Base-by-base conservation (phyloP, 805 yeast species). In the Candida maesae region DNA sequence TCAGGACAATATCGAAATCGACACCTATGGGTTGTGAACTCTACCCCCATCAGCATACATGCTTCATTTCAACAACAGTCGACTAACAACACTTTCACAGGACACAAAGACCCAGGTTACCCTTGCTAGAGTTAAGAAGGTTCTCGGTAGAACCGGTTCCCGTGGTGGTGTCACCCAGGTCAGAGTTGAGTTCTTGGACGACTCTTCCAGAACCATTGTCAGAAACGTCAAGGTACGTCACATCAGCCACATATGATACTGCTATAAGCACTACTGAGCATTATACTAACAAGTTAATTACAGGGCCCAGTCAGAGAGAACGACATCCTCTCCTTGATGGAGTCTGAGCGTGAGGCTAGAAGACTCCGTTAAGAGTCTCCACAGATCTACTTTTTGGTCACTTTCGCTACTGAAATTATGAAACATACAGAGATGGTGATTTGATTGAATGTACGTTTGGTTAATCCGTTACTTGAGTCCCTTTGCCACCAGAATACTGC, bases 81-180 rank as follows among this genome's bases (percentile, higher is more conserved):
- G 15, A 32, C 42, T 38, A 42, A 38, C 46, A 32, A 11, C n/a
- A n/a, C 14, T 29, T 14, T 2, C 10, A 38, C 41, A 56, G 61
- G 61, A 56, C 50, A 49, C 61, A 34, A 56, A 56, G 52, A 56
- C 73, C 66, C 68, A 81, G 75, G 97, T 91, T 67, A 93, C 96
- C 79, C 87, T 91, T 76, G 99, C 98, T 72, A 91, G 91, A 82
- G 99, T 91, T 70, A 88, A 88, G 77, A 93, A 91, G 81, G 98
- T 91, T 73, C 82, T 91, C 76, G 98, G 98, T 74, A 91, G 99
- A 79, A 91, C 99, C 84, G 99, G 99, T 73, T 91, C 99, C 73
- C 91, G 98, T 79, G 98, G 98, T 85, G 96, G 96, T 81, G 96
- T 87, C 74, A 87, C 95, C 76, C 96, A 87, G 76, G 96, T 88